phyloP scores from a whole-genome alignment of 306 rosid genomes.

The Luffa acutangula region DNA sequence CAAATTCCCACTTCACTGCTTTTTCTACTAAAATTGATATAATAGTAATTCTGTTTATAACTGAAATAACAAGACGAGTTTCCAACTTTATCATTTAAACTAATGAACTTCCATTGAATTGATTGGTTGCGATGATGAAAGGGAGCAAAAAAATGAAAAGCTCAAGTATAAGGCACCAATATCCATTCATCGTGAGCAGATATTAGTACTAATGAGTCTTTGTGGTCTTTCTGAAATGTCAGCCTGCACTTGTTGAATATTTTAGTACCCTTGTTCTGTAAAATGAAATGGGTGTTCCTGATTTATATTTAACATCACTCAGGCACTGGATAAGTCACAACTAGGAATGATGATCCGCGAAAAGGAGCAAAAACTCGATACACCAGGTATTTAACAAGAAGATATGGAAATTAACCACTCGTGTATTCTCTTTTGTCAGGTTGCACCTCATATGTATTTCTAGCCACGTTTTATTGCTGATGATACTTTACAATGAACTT shows the following conservation, averaged over 20 bases:
- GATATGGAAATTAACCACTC: neutral
- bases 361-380: constrained; percentile 60
- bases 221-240: neutral
- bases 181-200: neutral
- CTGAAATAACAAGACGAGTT: neutral
- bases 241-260: neutral
- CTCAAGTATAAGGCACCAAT: neutral
- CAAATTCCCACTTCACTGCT: neutral
- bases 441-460: neutral
- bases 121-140: neutral
- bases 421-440: neutral
- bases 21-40: neutral
- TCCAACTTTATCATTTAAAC: neutral
- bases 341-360: constrained; percentile 64
- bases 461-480: neutral
- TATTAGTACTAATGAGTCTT: neutral
- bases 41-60: neutral
- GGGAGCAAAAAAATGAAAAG: neutral
- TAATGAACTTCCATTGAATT: neutral
- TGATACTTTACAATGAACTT: constrained; percentile 6
- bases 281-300: neutral
- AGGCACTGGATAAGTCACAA: constrained; percentile 89
- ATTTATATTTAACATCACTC: constrained; percentile 12
- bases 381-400: constrained; percentile 46
- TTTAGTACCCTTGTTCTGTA: neutral